Conservation (phyloP, 2,329 filamentous ascomycete species). For the Immersiporthe knoxdaviesiana region DNA sequence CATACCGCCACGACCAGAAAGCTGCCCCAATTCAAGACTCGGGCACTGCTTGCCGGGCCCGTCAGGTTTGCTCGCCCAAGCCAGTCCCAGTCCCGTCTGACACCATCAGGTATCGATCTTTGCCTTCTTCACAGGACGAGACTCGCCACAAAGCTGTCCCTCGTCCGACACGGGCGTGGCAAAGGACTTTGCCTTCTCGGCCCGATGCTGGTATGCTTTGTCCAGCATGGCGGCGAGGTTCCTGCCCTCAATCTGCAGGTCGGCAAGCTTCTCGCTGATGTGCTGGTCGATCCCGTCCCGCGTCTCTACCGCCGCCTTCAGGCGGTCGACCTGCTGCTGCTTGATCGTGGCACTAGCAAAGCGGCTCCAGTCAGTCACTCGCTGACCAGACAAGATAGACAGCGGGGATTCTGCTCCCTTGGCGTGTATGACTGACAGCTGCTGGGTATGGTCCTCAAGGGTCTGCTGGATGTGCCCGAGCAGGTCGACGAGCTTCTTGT, state of each 20-base stretch:
- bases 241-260: conserved; percentile 23
- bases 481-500: conserved; percentile 19
- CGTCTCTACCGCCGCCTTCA: conserved; percentile 30
- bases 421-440: conserved; percentile 15
- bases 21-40: background rate
- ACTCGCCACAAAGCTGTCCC: background rate
- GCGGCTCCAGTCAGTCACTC: background rate
- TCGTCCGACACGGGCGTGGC: conserved; percentile 8
- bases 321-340: conserved; percentile 29
- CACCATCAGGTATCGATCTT: conserved; percentile 12
- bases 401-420: too few species aligned
- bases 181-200: conserved; percentile 29
- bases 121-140: conserved; percentile 6
- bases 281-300: conserved; percentile 32
- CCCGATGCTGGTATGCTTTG: conserved; percentile 31
- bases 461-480: conserved; percentile 22
- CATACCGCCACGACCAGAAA: background rate
- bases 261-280: conserved; percentile 27
- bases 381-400: background rate
- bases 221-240: conserved; percentile 31
- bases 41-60: background rate
- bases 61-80: background rate
- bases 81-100: too few species aligned
- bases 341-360: conserved; percentile 29
- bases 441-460: conserved; percentile 18